Evolutionary conservation across 495 filamentous ascomycete genomes (phyloP).

Genomic region (Lasiosphaeria ovina): DNA sequence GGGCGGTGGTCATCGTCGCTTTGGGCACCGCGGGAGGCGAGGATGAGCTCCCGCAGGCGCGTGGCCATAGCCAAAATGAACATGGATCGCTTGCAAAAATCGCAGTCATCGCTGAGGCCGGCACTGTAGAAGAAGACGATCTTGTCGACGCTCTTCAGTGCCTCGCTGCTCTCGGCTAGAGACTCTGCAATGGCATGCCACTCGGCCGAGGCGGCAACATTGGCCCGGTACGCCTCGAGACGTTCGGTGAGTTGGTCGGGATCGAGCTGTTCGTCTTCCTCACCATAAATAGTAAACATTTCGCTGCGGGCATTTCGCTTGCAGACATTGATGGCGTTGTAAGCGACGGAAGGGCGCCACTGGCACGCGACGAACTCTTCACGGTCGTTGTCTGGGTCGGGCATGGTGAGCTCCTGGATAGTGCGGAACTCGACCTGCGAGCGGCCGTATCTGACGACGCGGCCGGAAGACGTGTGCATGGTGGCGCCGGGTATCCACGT

Average conservation of each 20-base stretch:
- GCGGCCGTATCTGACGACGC: conserved; percentile 3
- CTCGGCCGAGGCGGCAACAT: not conserved
- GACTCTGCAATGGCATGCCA: conserved; percentile 6
- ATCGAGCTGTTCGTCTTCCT: conserved; percentile 5
- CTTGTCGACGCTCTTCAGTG: conserved; percentile 15
- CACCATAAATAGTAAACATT: not conserved
- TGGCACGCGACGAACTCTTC: conserved; percentile 13
- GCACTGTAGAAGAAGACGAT: conserved; percentile 18
- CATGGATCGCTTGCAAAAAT: conserved; percentile 14
- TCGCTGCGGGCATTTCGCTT: not conserved
- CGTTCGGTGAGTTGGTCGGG: not conserved
- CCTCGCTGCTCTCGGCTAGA: not conserved
- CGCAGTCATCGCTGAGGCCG: conserved; percentile 12
- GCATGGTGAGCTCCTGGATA: conserved; percentile 21
- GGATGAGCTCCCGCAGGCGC: conserved; percentile 9
- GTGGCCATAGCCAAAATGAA: conserved; percentile 13
- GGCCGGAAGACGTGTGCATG: not conserved
- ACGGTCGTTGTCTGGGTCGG: conserved; percentile 10
- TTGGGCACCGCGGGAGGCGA: not conserved
- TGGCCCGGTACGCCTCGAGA: not conserved
- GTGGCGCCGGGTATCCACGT: conserved; percentile 12
- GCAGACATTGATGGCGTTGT: conserved; percentile 7
- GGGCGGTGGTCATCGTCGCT: not conserved
- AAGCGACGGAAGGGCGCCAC: conserved; percentile 15
- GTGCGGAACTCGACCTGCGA: conserved; percentile 24